Evolutionary conservation across 2,329 filamentous ascomycete genomes (phyloP), one percentile per base, ranked within the genome.

Genomic region (Fusarium hostae): DNA sequence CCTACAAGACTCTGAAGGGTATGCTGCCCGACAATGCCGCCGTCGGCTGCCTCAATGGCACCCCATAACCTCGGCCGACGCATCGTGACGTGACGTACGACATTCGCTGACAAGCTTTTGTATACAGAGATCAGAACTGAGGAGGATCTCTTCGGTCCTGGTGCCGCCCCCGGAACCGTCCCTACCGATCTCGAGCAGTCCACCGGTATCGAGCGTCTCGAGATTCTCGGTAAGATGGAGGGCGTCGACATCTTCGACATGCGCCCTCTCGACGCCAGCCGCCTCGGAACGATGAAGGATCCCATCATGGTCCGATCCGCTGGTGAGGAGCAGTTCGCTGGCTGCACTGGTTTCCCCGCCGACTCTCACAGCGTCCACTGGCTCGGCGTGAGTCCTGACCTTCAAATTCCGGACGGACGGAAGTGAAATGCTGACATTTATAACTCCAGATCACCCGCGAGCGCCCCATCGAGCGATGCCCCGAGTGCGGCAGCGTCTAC

Each of bases 181-280:
- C 94, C 96, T 75, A 97, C 94, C 85, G 96, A 99, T 84, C 84
- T 97, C 81, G 94, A 98, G 84, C 96, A 99, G 84, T 86, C 96
- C 67, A 98, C 96, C 78, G 96, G 96, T 93, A 89, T 98, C 68
- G 96, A 99, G 88, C 95, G 96, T 90, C 90, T 99, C 78, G 96
- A 99, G 86, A 96, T 99, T 80, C 88, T 99, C 82, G 96, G 96
- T 85, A 99, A 99, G 91, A 97, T 98, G 92, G 94, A 98, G 88
- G 95, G 96, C 76, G 87, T 98, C 79, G 96, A 99, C 82, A 88
- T 98, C 82, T 99, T 99, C 87, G 95, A 99, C 86, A 97, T 98
- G 96, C 92, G 90, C 84, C 96, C 96, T 72, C 90, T 99, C 78
- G 96, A 98, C 83, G 88, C 95, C 73, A 96, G 92, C 83, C 91